A percentile compares a stretch with the other conserved stretches of the same genome.
phyloP scores from a whole-genome alignment of 352 stramenopile genomes.

The Blastocystis sp. region DNA sequence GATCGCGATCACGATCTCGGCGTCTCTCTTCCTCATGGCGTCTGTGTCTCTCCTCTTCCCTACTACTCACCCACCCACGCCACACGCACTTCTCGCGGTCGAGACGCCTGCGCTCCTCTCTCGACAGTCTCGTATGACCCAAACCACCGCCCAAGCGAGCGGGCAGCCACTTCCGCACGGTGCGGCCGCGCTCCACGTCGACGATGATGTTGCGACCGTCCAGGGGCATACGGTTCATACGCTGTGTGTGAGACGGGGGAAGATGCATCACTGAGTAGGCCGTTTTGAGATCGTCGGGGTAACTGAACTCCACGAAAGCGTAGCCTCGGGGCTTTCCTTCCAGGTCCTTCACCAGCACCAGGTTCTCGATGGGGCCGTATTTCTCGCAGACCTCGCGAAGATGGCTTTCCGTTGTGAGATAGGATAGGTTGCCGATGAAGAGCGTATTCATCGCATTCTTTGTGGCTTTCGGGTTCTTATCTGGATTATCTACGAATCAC shows the following conservation, averaged over 20 bases:
- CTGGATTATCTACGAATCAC: slow-evolving; percentile 47
- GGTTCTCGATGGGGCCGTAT: slow-evolving; percentile 84
- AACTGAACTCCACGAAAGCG: slow-evolving; percentile 96
- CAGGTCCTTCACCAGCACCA: slow-evolving; percentile 73
- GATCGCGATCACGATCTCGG: background rate
- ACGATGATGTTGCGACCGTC: slow-evolving; percentile 91
- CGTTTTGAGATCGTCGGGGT: slow-evolving; percentile 90
- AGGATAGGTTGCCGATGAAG: slow-evolving; percentile 92
- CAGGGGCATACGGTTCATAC: slow-evolving; percentile 86
- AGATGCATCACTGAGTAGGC: slow-evolving; percentile 79
- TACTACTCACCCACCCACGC: background rate
- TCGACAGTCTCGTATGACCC: slow-evolving; percentile 77
- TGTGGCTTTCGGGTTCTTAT: slow-evolving; percentile 76
- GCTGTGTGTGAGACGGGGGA: slow-evolving; percentile 74
- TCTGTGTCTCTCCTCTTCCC: slow-evolving; percentile 32
- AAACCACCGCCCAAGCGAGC: slow-evolving; percentile 88
- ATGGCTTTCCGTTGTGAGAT: slow-evolving; percentile 95
- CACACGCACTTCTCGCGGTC: no score
- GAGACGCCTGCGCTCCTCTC: slow-evolving; percentile 50
- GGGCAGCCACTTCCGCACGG: slow-evolving; percentile 90
- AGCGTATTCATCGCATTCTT: slow-evolving; percentile 93
- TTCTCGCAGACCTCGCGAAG: slow-evolving; percentile 91
- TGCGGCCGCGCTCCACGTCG: slow-evolving; percentile 93
- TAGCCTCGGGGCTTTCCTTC: slow-evolving; percentile 87
- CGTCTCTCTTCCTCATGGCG: slow-evolving; percentile 9